phyloP scores from a whole-genome alignment of 352 stramenopile genomes.

The Pythium sukuiense region DNA sequence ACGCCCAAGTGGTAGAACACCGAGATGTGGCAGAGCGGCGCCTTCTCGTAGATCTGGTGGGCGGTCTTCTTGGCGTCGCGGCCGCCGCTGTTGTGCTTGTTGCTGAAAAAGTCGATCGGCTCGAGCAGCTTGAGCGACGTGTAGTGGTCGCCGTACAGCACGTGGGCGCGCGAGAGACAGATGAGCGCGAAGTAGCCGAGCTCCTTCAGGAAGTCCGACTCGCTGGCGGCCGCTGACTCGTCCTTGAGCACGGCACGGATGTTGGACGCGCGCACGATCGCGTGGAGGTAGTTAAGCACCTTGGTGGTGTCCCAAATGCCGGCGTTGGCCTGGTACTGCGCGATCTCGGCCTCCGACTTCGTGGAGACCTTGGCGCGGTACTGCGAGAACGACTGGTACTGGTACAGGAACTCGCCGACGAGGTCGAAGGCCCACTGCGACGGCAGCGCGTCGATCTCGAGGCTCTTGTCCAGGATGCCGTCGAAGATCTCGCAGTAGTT shows the following conservation, averaged over 20 bases:
- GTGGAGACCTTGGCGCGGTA: slow-evolving; percentile 86
- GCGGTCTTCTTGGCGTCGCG: slow-evolving; percentile 51
- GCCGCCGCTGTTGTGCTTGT: slow-evolving; percentile 33
- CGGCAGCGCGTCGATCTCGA: slow-evolving; percentile 86
- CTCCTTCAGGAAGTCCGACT: slow-evolving; percentile 80
- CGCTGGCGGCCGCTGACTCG: slow-evolving; percentile 24
- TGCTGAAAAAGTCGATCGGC: slow-evolving; percentile 89
- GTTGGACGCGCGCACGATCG: slow-evolving; percentile 91
- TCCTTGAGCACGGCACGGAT: slow-evolving; percentile 88
- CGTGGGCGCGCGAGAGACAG: slow-evolving; percentile 93
- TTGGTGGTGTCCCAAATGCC: slow-evolving; percentile 96
- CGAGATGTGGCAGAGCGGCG: slow-evolving; percentile 92
- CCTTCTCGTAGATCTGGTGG: slow-evolving; percentile 88
- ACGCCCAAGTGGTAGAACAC: slow-evolving; percentile 98
- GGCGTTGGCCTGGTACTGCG: slow-evolving; percentile 64
- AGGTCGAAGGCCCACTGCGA: slow-evolving; percentile 99
- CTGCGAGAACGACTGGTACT: slow-evolving; percentile 99
- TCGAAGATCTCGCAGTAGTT: slow-evolving; percentile 96
- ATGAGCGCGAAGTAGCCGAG: slow-evolving; percentile 97
- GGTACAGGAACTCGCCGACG: slow-evolving; percentile 98
- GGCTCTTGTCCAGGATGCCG: slow-evolving; percentile 83
- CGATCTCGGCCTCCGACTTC: slow-evolving; percentile 63
- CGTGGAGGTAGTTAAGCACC: slow-evolving; percentile 95
- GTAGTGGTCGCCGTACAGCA: slow-evolving; percentile 97
- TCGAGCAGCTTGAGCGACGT: slow-evolving; percentile 91